Conservation (phyloP, 345 rosid genomes). For the Turnera subulata region DNA sequence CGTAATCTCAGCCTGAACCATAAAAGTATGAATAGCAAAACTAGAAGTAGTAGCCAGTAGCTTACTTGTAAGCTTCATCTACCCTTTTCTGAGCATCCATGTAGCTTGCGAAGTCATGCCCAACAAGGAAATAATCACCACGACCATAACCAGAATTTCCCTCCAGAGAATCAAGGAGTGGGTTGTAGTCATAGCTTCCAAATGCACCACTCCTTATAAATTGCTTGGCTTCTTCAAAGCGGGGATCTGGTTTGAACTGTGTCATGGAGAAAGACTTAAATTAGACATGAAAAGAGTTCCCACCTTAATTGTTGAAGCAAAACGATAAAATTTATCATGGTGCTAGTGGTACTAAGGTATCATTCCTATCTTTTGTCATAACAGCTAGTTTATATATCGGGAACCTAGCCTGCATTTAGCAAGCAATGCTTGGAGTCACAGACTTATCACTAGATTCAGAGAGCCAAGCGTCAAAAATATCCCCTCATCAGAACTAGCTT, state of each 20-base stretch:
- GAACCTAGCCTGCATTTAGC: no score
- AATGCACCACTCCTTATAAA: conserved; percentile 83
- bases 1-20: neutral
- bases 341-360: neutral
- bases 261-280: neutral
- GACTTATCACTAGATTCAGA: no score
- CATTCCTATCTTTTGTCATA: no score
- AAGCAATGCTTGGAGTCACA: no score
- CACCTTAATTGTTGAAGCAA: neutral
- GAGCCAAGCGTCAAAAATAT: neutral
- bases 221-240: conserved; percentile 92
- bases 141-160: conserved; percentile 92
- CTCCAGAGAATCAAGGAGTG: conserved; percentile 88
- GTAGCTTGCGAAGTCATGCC: conserved; percentile 80
- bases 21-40: neutral
- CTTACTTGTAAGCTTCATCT: conserved; percentile 91
- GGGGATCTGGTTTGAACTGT: conserved; percentile 93
- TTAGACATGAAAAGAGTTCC: conserved; percentile 14
- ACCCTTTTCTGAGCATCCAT: conserved; percentile 81
- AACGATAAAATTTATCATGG: neutral
- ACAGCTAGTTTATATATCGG: no score
- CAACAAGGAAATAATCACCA: conserved; percentile 94
- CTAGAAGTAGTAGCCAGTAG: neutral
- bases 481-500: no score
- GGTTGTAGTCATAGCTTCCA: conserved; percentile 83